These are phyloP conservation scores for Metarhizium album DNA, from an alignment of 2,329 filamentous ascomycete genomes.

Conservation along the genomic window DNA sequence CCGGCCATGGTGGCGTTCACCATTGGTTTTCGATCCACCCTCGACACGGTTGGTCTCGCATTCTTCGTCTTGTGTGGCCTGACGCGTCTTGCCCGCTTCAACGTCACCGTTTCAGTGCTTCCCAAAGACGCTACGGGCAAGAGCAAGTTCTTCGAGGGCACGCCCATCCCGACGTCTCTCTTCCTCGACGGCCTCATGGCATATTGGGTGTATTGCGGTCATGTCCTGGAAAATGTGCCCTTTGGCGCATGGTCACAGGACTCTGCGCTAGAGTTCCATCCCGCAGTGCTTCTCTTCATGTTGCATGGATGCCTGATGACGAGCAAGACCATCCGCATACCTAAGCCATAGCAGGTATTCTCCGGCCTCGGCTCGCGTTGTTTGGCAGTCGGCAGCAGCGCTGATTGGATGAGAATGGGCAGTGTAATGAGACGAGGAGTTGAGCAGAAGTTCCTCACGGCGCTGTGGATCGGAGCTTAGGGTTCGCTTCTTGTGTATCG, in stretches of 20 bases:
- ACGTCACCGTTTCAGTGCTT: slow-evolving; percentile 81
- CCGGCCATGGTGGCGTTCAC: slow-evolving; percentile 82
- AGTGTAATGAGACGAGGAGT: no score
- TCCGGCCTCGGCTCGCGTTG: not conserved
- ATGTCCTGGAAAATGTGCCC: slow-evolving; percentile 71
- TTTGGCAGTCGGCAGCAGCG: not conserved
- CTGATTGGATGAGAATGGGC: no score
- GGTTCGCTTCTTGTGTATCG: no score
- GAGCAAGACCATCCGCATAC: slow-evolving; percentile 88
- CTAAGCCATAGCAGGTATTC: slow-evolving; percentile 55
- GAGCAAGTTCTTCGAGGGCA: slow-evolving; percentile 92
- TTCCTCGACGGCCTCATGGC: slow-evolving; percentile 75
- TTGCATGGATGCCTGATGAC: slow-evolving; percentile 91
- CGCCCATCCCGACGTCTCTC: slow-evolving; percentile 85
- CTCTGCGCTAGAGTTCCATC: slow-evolving; percentile 70
- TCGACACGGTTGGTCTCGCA: slow-evolving; percentile 70
- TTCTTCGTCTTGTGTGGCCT: slow-evolving; percentile 94
- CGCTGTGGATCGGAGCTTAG: no score
- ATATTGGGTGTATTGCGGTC: slow-evolving; percentile 74
- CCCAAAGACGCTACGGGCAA: slow-evolving; percentile 91
- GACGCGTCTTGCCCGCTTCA: slow-evolving; percentile 90
- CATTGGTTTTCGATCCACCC: slow-evolving; percentile 71
- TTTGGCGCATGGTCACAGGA: slow-evolving; percentile 59
- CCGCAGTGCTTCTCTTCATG: slow-evolving; percentile 68
- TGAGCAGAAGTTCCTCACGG: no score